Conservation (phyloP, 768 basidiomycete genomes). For the Russula brevipes region DNA sequence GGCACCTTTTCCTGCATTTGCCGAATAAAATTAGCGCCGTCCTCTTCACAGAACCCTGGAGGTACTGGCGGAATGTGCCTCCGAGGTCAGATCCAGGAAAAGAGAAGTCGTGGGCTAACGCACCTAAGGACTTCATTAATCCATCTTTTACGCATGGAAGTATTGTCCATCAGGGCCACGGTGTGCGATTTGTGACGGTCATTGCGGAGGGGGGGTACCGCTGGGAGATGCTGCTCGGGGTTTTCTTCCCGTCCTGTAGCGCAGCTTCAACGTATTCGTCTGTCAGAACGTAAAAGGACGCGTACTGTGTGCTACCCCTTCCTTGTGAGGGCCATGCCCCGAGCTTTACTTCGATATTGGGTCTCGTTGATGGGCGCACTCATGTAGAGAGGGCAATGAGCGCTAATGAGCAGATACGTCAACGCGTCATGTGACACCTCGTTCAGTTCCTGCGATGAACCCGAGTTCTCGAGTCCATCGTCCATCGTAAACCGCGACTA, state of each 20-base stretch:
- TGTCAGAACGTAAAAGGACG: conserved; percentile 19
- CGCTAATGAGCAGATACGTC: too few species aligned
- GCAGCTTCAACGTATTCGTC: neutral
- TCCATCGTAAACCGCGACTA: too few species aligned
- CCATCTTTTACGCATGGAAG: conserved; percentile 73
- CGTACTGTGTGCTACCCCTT: conserved; percentile 45
- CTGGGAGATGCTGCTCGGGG: conserved; percentile 40
- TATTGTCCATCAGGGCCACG: conserved; percentile 68
- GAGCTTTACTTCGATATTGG: conserved; percentile 70
- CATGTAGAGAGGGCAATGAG: too few species aligned
- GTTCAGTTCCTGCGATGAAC: too few species aligned
- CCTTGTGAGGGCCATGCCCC: conserved; percentile 39
- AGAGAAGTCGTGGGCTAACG: conserved; percentile 26
- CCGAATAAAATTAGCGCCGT: too few species aligned
- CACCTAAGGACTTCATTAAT: conserved; percentile 81
- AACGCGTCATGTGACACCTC: too few species aligned
- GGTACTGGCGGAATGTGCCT: too few species aligned
- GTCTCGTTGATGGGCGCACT: conserved; percentile 30
- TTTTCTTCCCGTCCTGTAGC: conserved; percentile 36
- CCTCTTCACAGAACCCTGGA: too few species aligned
- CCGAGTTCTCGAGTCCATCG: too few species aligned
- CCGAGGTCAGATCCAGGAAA: conserved; percentile 13
- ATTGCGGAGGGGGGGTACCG: conserved; percentile 69
- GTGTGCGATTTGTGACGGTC: conserved; percentile 90
- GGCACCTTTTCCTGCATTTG: too few species aligned